Conservation (phyloP, 73 alveolate genomes). For the Paramecium sexaurelia region DNA sequence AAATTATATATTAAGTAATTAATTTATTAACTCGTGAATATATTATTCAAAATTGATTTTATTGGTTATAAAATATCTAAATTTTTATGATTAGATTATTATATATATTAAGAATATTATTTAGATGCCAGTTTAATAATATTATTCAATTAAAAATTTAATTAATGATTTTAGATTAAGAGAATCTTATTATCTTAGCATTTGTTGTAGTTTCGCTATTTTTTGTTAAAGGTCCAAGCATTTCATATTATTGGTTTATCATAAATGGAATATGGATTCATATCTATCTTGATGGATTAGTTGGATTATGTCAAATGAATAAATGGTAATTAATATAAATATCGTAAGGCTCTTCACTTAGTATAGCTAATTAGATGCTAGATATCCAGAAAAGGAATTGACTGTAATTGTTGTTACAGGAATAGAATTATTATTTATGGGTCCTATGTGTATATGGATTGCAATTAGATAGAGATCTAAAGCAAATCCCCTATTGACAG, state of each 20-base stretch:
- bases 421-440: slow-evolving; percentile 38
- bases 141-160: background rate
- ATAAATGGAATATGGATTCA: slow-evolving; percentile 49
- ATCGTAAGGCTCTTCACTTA: background rate
- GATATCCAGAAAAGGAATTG: slow-evolving; percentile 31
- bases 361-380: slow-evolving; percentile 3
- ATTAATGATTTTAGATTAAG: slow-evolving; percentile 14
- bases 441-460: slow-evolving; percentile 39
- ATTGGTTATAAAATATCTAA: too few species aligned
- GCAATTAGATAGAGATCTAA: slow-evolving; percentile 3
- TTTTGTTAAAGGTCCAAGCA: slow-evolving; percentile 14
- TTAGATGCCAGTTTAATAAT: background rate
- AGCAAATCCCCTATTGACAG: slow-evolving; percentile 5
- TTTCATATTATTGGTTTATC: slow-evolving; percentile 35
- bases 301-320: slow-evolving; percentile 15
- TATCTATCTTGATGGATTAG: slow-evolving; percentile 37
- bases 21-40: too few species aligned
- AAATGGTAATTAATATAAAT: background rate
- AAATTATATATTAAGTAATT: background rate
- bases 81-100: too few species aligned
- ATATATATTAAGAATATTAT: background rate
- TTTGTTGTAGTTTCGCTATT: background rate
- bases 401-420: slow-evolving; percentile 18
- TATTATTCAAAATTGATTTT: too few species aligned
- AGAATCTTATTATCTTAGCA: slow-evolving; percentile 16